A percentile compares a stretch with the other conserved stretches of the same genome.
phyloP scores from a whole-genome alignment of 192 early-diverging fungal genomes.

The Jimgerdemannia flammicorona region DNA sequence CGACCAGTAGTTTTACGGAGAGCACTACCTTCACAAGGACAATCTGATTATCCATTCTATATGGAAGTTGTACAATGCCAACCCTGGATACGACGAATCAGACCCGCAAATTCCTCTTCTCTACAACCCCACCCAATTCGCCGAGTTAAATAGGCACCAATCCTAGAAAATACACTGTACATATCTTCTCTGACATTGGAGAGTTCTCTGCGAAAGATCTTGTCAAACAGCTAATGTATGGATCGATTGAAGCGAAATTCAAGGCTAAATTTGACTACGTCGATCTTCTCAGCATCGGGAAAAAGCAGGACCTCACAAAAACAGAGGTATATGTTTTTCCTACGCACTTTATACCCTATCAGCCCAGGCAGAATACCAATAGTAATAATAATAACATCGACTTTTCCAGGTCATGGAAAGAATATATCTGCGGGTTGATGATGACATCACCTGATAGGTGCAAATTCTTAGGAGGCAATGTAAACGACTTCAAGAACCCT shows the following conservation, averaged over 20 bases:
- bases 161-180: too few species aligned
- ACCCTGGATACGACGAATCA: conserved; percentile 21
- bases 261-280: conserved; percentile 22
- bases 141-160: conserved; percentile 18
- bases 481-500: conserved; percentile 19
- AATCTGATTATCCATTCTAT: conserved; percentile 23
- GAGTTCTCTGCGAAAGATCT: conserved; percentile 38
- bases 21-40: conserved; percentile 27
- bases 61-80: conserved; percentile 27
- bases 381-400: conserved; percentile 10
- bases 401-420: conserved; percentile 23
- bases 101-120: conserved; percentile 18
- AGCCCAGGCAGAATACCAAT: conserved; percentile 1
- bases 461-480: conserved; percentile 19
- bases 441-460: conserved; percentile 24
- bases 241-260: conserved; percentile 24
- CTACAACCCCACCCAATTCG: conserved; percentile 27
- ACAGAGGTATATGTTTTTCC: conserved; percentile 23
- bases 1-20: conserved; percentile 30
- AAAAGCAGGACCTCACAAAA: conserved; percentile 27
- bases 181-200: conserved; percentile 31
- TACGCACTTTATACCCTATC: conserved; percentile 10
- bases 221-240: conserved; percentile 23
- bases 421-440: conserved; percentile 23
- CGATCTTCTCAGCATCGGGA: conserved; percentile 25